Percentiles rank a stretch among this genome's conserved stretches.
phyloP scores from a whole-genome alignment of 768 basidiomycete species.

The Lactifluus piperatus region DNA sequence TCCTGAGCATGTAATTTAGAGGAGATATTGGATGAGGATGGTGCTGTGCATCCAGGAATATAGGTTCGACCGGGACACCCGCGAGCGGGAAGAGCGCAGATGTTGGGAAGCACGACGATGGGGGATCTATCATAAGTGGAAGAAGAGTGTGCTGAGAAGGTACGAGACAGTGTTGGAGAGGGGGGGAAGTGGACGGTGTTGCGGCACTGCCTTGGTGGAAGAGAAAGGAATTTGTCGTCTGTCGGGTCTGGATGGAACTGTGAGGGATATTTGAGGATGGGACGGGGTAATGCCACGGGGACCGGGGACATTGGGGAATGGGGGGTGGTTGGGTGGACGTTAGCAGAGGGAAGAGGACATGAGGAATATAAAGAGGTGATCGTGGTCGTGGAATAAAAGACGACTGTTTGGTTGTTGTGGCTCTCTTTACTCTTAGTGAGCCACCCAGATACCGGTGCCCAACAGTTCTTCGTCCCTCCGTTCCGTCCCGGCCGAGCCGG shows the following conservation, averaged over 20 bases:
- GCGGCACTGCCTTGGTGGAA: slow-evolving; percentile 6
- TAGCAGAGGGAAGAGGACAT: slow-evolving; percentile 11
- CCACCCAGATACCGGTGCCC: neutral
- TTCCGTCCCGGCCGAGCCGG: neutral
- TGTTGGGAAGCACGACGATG: slow-evolving; percentile 62
- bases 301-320: neutral
- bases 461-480: neutral
- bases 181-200: slow-evolving; percentile 42
- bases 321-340: neutral
- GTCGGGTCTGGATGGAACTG: neutral
- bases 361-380: neutral
- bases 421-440: neutral
- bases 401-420: slow-evolving; percentile 5
- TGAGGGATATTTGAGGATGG: slow-evolving; percentile 20
- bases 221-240: neutral
- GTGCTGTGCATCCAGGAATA: slow-evolving; percentile 33
- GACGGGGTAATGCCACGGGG: slow-evolving; percentile 12
- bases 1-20: slow-evolving; percentile 15
- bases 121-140: slow-evolving; percentile 69
- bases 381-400: neutral
- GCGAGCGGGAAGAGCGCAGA: slow-evolving; percentile 69
- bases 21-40: slow-evolving; percentile 15
- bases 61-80: slow-evolving; percentile 71
- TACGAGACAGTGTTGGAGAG: slow-evolving; percentile 28
- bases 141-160: slow-evolving; percentile 36